These are phyloP conservation scores for Furcasterigmium sp. DNA, from an alignment of 2,329 filamentous ascomycete genomes.

Conservation along the genomic window DNA sequence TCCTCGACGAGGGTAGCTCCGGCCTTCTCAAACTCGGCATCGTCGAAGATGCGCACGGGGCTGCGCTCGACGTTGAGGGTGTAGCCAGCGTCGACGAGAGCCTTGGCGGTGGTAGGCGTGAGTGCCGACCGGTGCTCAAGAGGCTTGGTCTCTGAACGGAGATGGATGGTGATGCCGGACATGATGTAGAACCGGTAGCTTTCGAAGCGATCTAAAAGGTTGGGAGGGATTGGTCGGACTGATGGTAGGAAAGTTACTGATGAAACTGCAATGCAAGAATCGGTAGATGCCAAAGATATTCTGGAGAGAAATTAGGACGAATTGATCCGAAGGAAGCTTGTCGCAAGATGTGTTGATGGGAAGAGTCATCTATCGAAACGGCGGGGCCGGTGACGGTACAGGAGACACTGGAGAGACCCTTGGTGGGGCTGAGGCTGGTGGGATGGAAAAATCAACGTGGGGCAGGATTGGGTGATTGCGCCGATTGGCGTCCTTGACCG, in stretches of 20 bases:
- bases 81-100: constrained; percentile 65
- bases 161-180: constrained; percentile 32
- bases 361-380: too few species aligned
- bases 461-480: neutral
- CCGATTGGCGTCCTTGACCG: too few species aligned
- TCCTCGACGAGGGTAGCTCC: constrained; percentile 62
- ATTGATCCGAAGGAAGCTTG: neutral
- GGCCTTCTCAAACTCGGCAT: constrained; percentile 54
- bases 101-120: constrained; percentile 41
- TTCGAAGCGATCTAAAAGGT: too few species aligned
- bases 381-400: too few species aligned
- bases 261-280: too few species aligned
- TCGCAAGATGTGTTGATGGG: too few species aligned
- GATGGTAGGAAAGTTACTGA: too few species aligned
- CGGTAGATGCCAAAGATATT: too few species aligned
- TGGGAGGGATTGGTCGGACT: constrained; percentile 1
- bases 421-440: too few species aligned
- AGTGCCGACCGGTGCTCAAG: constrained; percentile 48
- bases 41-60: constrained; percentile 61
- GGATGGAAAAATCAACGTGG: constrained; percentile 2
- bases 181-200: constrained; percentile 9
- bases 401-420: too few species aligned
- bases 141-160: constrained; percentile 55
- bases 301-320: too few species aligned
- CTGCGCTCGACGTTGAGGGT: constrained; percentile 62